Base-by-base conservation (phyloP, 306 rosid genomes). In the Hippophae tibetana region DNA sequence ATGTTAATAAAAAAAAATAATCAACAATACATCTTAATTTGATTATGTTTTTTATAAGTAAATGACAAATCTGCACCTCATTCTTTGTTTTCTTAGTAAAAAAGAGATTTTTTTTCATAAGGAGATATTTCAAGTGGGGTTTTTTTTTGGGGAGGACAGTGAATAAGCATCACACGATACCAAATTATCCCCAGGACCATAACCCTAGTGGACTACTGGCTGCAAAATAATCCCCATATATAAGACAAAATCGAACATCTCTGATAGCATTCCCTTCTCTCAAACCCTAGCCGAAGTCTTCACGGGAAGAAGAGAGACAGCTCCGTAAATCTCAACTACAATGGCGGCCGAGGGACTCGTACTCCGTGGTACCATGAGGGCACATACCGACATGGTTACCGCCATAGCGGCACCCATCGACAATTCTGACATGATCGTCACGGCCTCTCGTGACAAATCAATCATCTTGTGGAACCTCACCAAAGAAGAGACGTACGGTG, bases 341-440 rank as follows among this genome's bases (percentile, higher is more conserved):
- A 66, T 68, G 72, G 85, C 85, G 81, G 69, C 85, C 3, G 99
- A 93, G 3, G 85, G 78, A 0, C 81, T 93, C 1, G 85, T 82
- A 13, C 90, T 88, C 3, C 87, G 86, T 1, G 99, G 99, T 23
- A 89, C 97, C 13, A 82, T 93, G 94, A 77, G 90, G 50, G 86
- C 99, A 7, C 99, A 93, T 82, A 89, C 97, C 42, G 99, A 93
- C 52, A 63, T 72, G 41, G 97, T 93, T 0, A 93, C 99, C 12
- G 97, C 99, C 38, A 93, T 93, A n/a, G 99, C 99, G 6, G 72
- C 83, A 1, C 99, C 99, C 0, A 84, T 89, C 42, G 99, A 93
- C 67, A 93, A 93, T 71, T 57, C 89, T 4, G 97, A 89, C 62
- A 89, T 86, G 84, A 89, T 93, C 9, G 99, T 93, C 1, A 73